Conservation (phyloP, 1,139 yeast genomes). For the Candida neerlandica region DNA sequence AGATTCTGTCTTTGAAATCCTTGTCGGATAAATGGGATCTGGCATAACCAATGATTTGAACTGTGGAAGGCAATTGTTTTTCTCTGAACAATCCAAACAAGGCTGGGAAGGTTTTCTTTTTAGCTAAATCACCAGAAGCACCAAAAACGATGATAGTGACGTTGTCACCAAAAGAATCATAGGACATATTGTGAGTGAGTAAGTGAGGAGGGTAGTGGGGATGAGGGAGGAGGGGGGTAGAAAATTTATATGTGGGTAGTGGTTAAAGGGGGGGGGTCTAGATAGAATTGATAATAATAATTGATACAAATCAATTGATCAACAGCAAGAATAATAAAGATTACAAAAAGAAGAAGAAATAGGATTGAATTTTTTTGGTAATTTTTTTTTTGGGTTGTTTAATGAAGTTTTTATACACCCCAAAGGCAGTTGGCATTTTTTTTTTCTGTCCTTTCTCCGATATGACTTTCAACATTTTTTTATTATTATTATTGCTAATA, state of each 20-base stretch:
- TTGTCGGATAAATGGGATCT: slow-evolving; percentile 71
- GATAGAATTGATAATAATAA: neutral
- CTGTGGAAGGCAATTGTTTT: slow-evolving; percentile 71
- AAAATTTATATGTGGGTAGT: neutral
- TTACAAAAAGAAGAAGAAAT: neutral
- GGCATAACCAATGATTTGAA: slow-evolving; percentile 88
- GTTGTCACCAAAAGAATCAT: slow-evolving; percentile 53
- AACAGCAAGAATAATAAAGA: neutral
- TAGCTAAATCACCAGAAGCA: slow-evolving; percentile 96
- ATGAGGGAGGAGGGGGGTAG: neutral
- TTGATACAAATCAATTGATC: neutral
- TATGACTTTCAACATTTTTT: neutral
- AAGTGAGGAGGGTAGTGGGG: neutral
- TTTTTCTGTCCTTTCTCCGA: neutral
- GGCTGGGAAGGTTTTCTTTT: slow-evolving; percentile 91
- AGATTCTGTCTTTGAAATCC: slow-evolving; percentile 68
- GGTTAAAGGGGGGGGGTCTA: neutral
- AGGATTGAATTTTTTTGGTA: neutral
- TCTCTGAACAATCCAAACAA: slow-evolving; percentile 73
- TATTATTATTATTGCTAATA: too few species aligned
- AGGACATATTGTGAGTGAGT: slow-evolving; percentile 2
- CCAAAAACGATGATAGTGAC: slow-evolving; percentile 86
- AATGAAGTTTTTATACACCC: neutral
- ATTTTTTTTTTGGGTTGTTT: neutral
- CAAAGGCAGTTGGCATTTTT: too few species aligned